Conservation (phyloP, 768 basidiomycete species). For the Cyclocybe cylindracea region DNA sequence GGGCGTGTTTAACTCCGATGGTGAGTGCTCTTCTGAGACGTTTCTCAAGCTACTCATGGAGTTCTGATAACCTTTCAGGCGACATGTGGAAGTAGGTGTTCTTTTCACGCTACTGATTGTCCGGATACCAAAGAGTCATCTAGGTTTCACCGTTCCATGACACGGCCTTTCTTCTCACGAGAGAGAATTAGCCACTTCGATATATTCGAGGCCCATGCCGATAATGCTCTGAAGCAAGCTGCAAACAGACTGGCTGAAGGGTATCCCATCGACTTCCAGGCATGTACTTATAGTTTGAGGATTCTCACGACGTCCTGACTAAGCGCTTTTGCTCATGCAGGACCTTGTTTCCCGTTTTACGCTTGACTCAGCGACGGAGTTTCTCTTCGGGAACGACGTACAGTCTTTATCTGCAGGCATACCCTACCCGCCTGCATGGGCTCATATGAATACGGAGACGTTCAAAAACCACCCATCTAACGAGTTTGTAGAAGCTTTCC, state of each 20-base stretch:
- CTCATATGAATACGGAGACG: conserved; percentile 5
- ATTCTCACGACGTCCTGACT: too few species aligned
- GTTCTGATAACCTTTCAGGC: not conserved
- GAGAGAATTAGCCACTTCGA: conserved; percentile 10
- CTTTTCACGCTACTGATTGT: not conserved
- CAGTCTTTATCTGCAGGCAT: conserved; percentile 47
- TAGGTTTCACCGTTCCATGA: conserved; percentile 14
- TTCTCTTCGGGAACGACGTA: conserved; percentile 46
- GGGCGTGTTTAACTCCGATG: conserved; percentile 9
- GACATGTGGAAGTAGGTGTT: conserved; percentile 12
- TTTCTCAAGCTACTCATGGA: not conserved
- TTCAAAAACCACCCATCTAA: conserved; percentile 24
- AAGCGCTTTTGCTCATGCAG: conserved; percentile 12
- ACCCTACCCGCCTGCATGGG: conserved; percentile 39
- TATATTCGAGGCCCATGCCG: conserved; percentile 7
- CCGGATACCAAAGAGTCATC: not conserved
- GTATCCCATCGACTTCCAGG: not conserved
- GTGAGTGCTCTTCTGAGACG: not conserved
- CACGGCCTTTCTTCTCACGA: conserved; percentile 12
- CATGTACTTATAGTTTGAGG: not conserved
- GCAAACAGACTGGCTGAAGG: not conserved
- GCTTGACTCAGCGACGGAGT: conserved; percentile 61
- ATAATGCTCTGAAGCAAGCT: conserved; percentile 2
- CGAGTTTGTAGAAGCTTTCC: conserved; percentile 49
- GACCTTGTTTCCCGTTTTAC: conserved; percentile 52